phyloP scores from a whole-genome alignment of 768 basidiomycete genomes.

The Dendrothele bispora region DNA sequence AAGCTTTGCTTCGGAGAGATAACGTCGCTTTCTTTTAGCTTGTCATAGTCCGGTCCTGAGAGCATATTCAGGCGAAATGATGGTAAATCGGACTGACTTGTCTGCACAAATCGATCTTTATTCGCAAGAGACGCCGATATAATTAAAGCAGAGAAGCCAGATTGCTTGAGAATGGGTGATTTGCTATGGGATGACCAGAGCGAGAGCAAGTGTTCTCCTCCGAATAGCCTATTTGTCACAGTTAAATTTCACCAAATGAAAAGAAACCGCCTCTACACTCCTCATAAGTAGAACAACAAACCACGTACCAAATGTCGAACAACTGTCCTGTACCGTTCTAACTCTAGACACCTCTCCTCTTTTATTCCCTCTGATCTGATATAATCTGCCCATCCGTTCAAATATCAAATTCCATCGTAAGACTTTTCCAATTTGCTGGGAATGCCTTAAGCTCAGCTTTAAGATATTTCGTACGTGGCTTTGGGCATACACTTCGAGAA shows the following conservation, averaged over 20 bases:
- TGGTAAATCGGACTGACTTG: slow-evolving; percentile 2
- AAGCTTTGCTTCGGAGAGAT: too few species aligned
- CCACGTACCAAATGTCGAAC: slow-evolving; percentile 53
- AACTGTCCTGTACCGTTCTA: slow-evolving; percentile 38
- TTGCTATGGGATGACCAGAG: slow-evolving; percentile 42
- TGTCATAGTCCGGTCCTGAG: too few species aligned
- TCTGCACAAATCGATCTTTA: too few species aligned
- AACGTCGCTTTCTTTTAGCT: too few species aligned
- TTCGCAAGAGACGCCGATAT: too few species aligned
- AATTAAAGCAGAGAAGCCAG: slow-evolving; percentile 64
- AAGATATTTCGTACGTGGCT: slow-evolving; percentile 30
- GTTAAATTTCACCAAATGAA: neutral
- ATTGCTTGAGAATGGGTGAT: slow-evolving; percentile 51
- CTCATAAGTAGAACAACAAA: neutral
- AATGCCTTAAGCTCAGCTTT: too few species aligned
- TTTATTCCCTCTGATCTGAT: slow-evolving; percentile 39
- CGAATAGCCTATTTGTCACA: slow-evolving; percentile 45
- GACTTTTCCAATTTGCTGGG: slow-evolving; percentile 17
- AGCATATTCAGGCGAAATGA: slow-evolving; percentile 9
- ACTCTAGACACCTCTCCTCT: slow-evolving; percentile 50
- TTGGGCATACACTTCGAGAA: slow-evolving; percentile 40
- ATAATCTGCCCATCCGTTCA: slow-evolving; percentile 46
- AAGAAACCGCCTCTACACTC: too few species aligned
- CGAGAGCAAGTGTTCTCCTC: slow-evolving; percentile 39
- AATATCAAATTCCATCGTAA: slow-evolving; percentile 31